Evolutionary conservation across 164 flowering plant species (phyloP).

Genomic region (Vitis cinerea): DNA sequence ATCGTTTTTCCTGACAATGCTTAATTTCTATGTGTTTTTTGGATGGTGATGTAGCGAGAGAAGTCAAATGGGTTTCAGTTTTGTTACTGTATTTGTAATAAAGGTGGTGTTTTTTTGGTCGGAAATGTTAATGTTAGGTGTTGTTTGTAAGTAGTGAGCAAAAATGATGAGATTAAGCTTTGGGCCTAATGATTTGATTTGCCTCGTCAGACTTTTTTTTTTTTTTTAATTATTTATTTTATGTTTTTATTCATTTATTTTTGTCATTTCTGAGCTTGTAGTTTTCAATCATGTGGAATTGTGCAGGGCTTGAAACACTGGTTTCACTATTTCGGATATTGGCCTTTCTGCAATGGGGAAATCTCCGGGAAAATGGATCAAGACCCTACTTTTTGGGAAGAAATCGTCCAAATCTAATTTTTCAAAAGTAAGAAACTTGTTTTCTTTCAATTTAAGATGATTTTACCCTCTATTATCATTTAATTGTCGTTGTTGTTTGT

Average conservation of each 20-base stretch:
- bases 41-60: no score
- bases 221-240: background rate
- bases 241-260: background rate
- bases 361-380: conserved; percentile 91
- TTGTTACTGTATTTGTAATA: no score
- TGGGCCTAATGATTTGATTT: background rate
- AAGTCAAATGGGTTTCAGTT: no score
- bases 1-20: no score
- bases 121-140: no score
- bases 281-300: background rate
- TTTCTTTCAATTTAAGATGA: background rate
- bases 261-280: no score
- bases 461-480: no score
- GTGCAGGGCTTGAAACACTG: conserved; percentile 15
- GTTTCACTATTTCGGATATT: background rate
- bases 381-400: conserved; percentile 79
- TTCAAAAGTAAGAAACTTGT: conserved; percentile 44
- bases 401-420: conserved; percentile 58
- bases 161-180: background rate
- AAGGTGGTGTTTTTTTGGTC: no score
- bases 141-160: no score
- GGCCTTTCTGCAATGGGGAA: conserved; percentile 59
- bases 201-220: background rate
- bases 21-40: no score
- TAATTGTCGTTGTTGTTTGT: no score